phyloP scores from a whole-genome alignment of 2,329 filamentous ascomycete species.

The Dactylellina parvicollis region DNA sequence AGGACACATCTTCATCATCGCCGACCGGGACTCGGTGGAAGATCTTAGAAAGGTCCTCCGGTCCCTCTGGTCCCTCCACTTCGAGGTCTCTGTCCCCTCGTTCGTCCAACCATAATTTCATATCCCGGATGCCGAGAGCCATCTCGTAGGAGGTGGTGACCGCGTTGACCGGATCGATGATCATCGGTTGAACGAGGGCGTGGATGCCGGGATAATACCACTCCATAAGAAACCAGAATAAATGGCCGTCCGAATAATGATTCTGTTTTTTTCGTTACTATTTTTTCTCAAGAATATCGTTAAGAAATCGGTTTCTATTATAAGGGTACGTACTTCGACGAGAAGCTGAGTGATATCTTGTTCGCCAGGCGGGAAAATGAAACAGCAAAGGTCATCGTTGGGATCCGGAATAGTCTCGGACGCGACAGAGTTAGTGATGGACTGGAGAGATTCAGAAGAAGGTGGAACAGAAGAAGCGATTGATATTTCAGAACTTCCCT shows the following conservation, averaged over 20 bases:
- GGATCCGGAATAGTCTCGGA: not conserved
- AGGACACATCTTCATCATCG: too few species aligned
- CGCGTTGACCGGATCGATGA: slow-evolving; percentile 59
- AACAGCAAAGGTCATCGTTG: slow-evolving; percentile 14
- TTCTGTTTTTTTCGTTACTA: not conserved
- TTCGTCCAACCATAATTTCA: slow-evolving; percentile 31
- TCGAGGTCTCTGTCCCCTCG: not conserved
- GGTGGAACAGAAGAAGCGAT: too few species aligned
- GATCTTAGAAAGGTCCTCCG: too few species aligned
- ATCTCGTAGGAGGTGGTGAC: slow-evolving; percentile 14
- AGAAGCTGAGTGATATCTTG: slow-evolving; percentile 9
- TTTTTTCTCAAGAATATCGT: too few species aligned
- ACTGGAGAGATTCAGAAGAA: too few species aligned
- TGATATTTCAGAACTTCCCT: too few species aligned
- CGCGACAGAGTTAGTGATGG: too few species aligned
- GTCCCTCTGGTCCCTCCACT: too few species aligned
- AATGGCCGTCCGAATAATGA: slow-evolving; percentile 21
- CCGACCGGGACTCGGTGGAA: too few species aligned
- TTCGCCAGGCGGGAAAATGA: slow-evolving; percentile 12
- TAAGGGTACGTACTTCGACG: not conserved
- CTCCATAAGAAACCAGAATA: slow-evolving; percentile 32
- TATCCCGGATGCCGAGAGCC: slow-evolving; percentile 8
- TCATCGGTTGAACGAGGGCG: not conserved
- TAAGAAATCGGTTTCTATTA: too few species aligned
- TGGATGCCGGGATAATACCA: slow-evolving; percentile 13